Base-by-base conservation (phyloP, 129 eudicot species). In the Deinandra increscens region DNA sequence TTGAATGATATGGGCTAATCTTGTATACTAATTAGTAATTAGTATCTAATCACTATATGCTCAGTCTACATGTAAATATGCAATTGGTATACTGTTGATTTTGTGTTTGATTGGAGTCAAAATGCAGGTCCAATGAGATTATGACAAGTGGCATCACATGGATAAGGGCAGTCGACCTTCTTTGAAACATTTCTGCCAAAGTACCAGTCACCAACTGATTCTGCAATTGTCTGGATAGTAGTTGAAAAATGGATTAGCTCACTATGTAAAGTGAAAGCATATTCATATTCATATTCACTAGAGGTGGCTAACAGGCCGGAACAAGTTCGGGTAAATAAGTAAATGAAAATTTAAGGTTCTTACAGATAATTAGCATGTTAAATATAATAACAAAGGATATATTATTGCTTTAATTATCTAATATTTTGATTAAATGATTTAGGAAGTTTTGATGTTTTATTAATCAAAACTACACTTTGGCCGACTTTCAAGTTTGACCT, bases 191-290 rank as follows among this genome's bases (percentile, higher is more conserved):
- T 84, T 82, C 97, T 80, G 4, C 81, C 81, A 60, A 94, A 94
- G 80, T 94, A 94, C 99, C 99, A 94, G 66, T 94, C 90, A 0
- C 97, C 99, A 53, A 94, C 93, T 42, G 99, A 93, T 68, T 90
- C 90, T 64, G 97, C 87, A 43, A 94, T 85, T 37, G 97, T 85
- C 98, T 92, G 89, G 13, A 81, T 59, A 59, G 29, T 12, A 37
- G 20, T 14, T 33, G 53, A 64, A 68, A 41, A 60, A 2, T 66
- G 48, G 58, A 20, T 39, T 22, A 49, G 29, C 4, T 68, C 17
- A 23, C 10, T 17, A 1, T 43, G 7, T 60, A 31, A 59, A 18
- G 29, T 3, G 9, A 11, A 45, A 51, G 7, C 12, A 46, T 58
- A 76, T 42, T 51, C 43, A 38, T 13, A 45, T 41, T 5, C 12